Evolutionary conservation across 352 stramenopile genomes (phyloP).

Genomic region (Achlya hypogyna): DNA sequence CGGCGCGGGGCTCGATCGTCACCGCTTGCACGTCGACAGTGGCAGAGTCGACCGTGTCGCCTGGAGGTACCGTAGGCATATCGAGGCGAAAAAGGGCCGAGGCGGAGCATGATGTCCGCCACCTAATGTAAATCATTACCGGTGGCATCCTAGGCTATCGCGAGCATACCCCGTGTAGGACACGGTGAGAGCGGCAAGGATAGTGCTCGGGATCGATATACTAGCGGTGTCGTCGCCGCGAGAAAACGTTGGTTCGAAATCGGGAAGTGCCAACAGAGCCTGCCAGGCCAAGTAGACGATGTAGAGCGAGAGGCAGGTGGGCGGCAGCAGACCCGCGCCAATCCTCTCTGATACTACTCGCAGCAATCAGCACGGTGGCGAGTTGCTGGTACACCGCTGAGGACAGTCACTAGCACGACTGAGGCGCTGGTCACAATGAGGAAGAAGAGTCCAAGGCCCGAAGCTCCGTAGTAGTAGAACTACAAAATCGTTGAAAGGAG

Average conservation of each 20-base stretch:
- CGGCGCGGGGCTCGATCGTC: conserved; percentile 34
- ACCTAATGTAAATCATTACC: conserved; percentile 24
- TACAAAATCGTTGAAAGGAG: conserved; percentile 25
- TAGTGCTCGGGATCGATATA: conserved; percentile 35
- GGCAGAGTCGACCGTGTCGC: too few relatives aligned
- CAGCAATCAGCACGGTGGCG: conserved; percentile 20
- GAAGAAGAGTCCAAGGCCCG: conserved; percentile 59
- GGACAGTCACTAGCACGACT: conserved; percentile 46
- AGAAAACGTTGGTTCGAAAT: conserved; percentile 16
- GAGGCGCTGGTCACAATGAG: conserved; percentile 83
- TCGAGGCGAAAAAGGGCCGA: background rate
- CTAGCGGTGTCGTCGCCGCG: conserved; percentile 12
- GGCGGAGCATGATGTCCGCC: conserved; percentile 51
- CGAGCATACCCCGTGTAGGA: conserved; percentile 31
- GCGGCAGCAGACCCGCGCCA: conserved; percentile 63
- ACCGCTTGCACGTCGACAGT: too few relatives aligned
- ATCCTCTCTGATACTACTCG: conserved; percentile 52
- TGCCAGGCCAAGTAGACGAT: conserved; percentile 72
- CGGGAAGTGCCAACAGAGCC: conserved; percentile 38
- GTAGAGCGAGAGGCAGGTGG: conserved; percentile 62
- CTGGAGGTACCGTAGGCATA: too few relatives aligned
- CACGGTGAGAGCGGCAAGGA: conserved; percentile 52
- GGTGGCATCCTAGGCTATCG: background rate
- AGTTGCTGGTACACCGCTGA: conserved; percentile 60
- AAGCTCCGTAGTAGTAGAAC: conserved; percentile 86